A percentile compares a stretch with the other conserved stretches of the same genome.
phyloP scores from a whole-genome alignment of 805 yeast genomes.

The Peterozyma xylosa region DNA sequence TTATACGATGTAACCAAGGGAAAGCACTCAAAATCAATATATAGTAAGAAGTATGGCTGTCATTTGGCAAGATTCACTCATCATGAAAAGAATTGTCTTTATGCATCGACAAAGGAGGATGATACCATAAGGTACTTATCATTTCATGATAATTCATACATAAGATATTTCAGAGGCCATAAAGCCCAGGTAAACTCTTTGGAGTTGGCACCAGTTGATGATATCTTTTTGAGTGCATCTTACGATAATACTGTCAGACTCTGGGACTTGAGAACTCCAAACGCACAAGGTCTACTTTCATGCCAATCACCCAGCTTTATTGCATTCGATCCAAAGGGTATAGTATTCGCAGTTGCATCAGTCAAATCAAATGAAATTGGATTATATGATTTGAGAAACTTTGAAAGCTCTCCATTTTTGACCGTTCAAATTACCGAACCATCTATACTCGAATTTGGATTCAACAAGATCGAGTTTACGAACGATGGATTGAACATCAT shows the following conservation, averaged over 20 bases:
- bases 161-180: constrained; percentile 87
- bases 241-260: constrained; percentile 72
- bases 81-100: constrained; percentile 54
- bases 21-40: constrained; percentile 56
- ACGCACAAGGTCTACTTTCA: constrained; percentile 55
- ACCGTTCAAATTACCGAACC: constrained; percentile 36
- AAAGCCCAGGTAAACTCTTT: constrained; percentile 64
- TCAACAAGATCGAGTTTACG: constrained; percentile 72
- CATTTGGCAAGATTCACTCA: constrained; percentile 82
- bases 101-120: constrained; percentile 78
- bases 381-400: constrained; percentile 54
- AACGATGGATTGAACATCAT: constrained; percentile 65
- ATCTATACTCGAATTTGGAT: constrained; percentile 33
- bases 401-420: constrained; percentile 51
- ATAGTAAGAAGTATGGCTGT: constrained; percentile 88
- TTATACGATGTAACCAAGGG: constrained; percentile 73
- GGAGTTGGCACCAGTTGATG: constrained; percentile 66
- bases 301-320: constrained; percentile 47
- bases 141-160: constrained; percentile 67
- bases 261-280: constrained; percentile 77
- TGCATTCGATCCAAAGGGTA: constrained; percentile 80
- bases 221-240: constrained; percentile 58
- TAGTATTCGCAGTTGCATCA: constrained; percentile 66
- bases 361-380: constrained; percentile 35
- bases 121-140: constrained; percentile 71